Base-by-base conservation (phyloP, 2,329 filamentous ascomycete species). In the Fusarium gaditjirri region DNA sequence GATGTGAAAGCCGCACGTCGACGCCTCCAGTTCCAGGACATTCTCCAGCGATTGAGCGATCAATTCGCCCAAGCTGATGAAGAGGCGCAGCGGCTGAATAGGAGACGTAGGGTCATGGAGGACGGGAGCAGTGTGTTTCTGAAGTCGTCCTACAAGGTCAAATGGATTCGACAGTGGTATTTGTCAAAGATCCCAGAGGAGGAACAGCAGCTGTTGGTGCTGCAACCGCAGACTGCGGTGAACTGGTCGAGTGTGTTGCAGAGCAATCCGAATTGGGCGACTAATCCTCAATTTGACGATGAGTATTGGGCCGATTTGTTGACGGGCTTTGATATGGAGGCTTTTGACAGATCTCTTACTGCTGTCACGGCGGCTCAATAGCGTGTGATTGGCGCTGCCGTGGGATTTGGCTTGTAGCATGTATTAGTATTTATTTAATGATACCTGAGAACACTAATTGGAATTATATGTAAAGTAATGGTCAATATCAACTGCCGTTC, bases 111-210 rank as follows among this genome's bases (percentile, higher is more conserved):
- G 0, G 63, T 80, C 1, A 67, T 81, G 16, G 76, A 79, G 16
- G 79, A 80, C 4, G 80, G 77, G 5, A 78, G 75, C 36, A 76
- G 78, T 12, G 66, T 79, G 2, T 74, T 82, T 57, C 60, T 75
- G 3, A 78, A 79, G 46, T 80, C 80, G 36, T 76, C 77, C 42
- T 80, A 80, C 55, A 83, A 82, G 62, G 58, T 82, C 10, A 75
- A 80, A 3, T 84, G 82, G 83, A 81, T 84, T 21, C 71, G 79
- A 23, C 79, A 81, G n/a, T 84, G 83, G 83, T 84, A 80, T 46
- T 5, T 77, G 7, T 69, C 71, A 17, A 78, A 73, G 60, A 57
- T 73, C 5, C 61, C 73, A 0, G 57, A 70, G 19, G 75, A 76
- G 3, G 67, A 71, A 53, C 72, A 69, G 35, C 53, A 46, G 8